A percentile compares a stretch with the other conserved stretches of the same genome.
These are phyloP conservation scores for Neurospora terricola DNA, from an alignment of 495 filamentous ascomycete species.

Conservation along the genomic window DNA sequence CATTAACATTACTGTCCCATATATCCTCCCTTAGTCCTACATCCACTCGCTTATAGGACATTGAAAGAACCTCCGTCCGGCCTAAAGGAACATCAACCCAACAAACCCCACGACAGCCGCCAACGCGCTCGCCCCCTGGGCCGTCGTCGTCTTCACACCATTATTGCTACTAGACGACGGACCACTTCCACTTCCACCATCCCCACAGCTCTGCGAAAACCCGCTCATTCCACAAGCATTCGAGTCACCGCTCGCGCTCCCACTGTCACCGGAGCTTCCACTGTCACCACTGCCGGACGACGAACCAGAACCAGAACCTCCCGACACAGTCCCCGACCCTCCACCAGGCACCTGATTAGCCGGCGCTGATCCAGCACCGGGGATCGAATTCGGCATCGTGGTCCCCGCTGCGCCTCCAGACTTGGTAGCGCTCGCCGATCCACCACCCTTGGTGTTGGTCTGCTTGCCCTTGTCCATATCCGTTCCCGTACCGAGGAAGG, in stretches of 20 bases:
- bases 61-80: no score
- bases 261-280: slow-evolving; percentile 4
- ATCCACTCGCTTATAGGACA: no score
- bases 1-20: background rate
- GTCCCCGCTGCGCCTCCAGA: slow-evolving; percentile 6
- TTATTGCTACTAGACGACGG: background rate
- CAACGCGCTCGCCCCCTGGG: slow-evolving; percentile 4
- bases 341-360: slow-evolving; percentile 20
- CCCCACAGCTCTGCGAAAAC: slow-evolving; percentile 14
- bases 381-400: slow-evolving; percentile 18
- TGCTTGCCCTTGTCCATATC: slow-evolving; percentile 50
- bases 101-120: background rate
- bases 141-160: background rate
- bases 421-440: slow-evolving; percentile 6
- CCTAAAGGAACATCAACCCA: background rate
- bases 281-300: background rate
- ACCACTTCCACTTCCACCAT: background rate
- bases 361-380: slow-evolving; percentile 26
- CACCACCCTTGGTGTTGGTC: slow-evolving; percentile 18
- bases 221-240: slow-evolving; percentile 15
- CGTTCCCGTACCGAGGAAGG: slow-evolving; percentile 64
- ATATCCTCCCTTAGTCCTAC: background rate
- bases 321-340: slow-evolving; percentile 1
- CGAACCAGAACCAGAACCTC: slow-evolving; percentile 5
- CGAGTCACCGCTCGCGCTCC: slow-evolving; percentile 5